phyloP scores from a whole-genome alignment of 192 early-diverging fungal species.

The Backusella mclennaniae region DNA sequence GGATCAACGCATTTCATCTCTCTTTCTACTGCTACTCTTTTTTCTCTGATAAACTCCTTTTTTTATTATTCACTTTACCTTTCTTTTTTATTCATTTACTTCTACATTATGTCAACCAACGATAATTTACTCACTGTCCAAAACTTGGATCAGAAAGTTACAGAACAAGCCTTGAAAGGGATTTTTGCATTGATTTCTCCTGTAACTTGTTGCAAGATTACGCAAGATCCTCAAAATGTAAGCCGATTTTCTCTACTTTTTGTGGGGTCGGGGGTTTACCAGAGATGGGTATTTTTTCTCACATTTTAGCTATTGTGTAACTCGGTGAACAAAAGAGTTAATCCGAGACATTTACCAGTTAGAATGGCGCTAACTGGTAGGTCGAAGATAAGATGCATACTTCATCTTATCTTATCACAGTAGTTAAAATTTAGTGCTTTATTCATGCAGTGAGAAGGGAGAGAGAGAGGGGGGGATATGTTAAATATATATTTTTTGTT shows the following conservation, averaged over 20 bases:
- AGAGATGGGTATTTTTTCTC: constrained; percentile 4
- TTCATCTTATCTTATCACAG: constrained; percentile 10
- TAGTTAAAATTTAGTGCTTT: background rate
- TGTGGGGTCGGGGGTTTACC: constrained; percentile 7
- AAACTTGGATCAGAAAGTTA: constrained; percentile 8
- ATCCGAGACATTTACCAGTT: background rate
- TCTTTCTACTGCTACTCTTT: background rate
- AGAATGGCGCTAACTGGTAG: constrained; percentile 3
- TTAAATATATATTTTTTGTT: background rate
- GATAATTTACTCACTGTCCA: background rate
- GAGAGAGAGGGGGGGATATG: background rate
- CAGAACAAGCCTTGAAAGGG: constrained; percentile 1
- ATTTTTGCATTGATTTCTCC: constrained; percentile 11
- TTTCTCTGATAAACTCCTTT: background rate
- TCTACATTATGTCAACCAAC: background rate
- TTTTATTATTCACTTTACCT: background rate
- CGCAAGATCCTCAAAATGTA: background rate
- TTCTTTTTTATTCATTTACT: background rate
- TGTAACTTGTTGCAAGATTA: background rate
- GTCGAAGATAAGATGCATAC: constrained; percentile 4
- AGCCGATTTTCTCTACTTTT: background rate
- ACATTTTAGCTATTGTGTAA: constrained; percentile 1
- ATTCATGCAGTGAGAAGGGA: background rate
- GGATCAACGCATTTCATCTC: background rate
- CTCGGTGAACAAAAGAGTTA: background rate